Percentiles rank a stretch among this genome's conserved stretches.
Evolutionary conservation across 1,284 basidiomycete species (phyloP).

Genomic region (Binderoboletus segoi): DNA sequence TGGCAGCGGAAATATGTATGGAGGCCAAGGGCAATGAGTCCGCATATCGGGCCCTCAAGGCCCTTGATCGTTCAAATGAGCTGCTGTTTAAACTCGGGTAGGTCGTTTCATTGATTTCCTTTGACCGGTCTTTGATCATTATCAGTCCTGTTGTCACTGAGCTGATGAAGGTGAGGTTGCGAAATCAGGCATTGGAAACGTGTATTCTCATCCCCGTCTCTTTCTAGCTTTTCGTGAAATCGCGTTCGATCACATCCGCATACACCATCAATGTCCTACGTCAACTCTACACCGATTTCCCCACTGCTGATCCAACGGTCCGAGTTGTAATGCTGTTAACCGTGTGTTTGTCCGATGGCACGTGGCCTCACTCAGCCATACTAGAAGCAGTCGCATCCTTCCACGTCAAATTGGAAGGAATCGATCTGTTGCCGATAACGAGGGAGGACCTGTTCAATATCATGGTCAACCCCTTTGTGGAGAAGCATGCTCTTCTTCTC

Average conservation of each 20-base stretch:
- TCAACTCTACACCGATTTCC: constrained; percentile 65
- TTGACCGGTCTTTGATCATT: constrained; percentile 14
- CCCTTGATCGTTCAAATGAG: constrained; percentile 59
- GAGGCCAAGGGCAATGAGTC: constrained; percentile 68
- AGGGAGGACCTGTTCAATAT: constrained; percentile 61
- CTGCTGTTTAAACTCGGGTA: constrained; percentile 64
- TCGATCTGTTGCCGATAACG: constrained; percentile 57
- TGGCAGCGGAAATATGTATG: constrained; percentile 78
- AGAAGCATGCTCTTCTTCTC: constrained; percentile 53
- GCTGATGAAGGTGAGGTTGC: constrained; percentile 54
- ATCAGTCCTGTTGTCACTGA: constrained; percentile 57
- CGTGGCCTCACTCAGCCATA: constrained; percentile 37
- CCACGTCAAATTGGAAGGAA: constrained; percentile 46
- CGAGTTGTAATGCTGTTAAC: constrained; percentile 69
- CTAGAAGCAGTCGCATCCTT: constrained; percentile 37
- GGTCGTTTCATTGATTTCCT: constrained; percentile 22
- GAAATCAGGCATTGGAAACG: background rate
- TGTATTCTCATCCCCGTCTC: constrained; percentile 15
- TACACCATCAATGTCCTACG: constrained; percentile 54
- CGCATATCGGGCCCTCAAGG: constrained; percentile 66
- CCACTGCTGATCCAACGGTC: constrained; percentile 56
- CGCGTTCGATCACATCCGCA: constrained; percentile 60
- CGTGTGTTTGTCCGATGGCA: constrained; percentile 54
- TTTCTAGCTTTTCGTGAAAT: constrained; percentile 63
- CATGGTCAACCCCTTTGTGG: constrained; percentile 69